phyloP scores from a whole-genome alignment of 768 basidiomycete genomes.

The Podaxis sp. region DNA sequence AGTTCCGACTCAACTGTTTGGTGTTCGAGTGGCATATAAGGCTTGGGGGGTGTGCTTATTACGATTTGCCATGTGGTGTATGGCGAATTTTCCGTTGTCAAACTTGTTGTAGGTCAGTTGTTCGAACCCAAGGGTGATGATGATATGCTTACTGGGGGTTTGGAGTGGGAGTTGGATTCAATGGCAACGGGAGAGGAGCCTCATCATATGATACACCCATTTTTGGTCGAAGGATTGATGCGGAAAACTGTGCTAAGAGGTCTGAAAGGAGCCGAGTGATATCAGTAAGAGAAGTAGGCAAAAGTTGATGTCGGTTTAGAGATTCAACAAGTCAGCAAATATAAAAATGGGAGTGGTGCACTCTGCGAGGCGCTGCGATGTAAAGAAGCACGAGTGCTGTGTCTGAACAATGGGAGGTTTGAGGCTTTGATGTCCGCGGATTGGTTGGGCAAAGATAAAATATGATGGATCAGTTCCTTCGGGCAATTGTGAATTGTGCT shows the following conservation, averaged over 20 bases:
- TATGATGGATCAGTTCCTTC: background rate
- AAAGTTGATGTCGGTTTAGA: background rate
- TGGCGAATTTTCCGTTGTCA: background rate
- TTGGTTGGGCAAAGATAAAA: background rate
- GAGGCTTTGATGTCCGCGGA: background rate
- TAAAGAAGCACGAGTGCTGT: background rate
- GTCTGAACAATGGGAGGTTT: background rate
- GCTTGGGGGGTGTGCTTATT: no score
- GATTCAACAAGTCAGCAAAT: background rate
- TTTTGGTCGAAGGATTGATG: background rate
- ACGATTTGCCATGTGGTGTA: no score
- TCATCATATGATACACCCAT: background rate
- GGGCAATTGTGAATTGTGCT: background rate
- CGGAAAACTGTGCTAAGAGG: background rate
- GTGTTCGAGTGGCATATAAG: background rate
- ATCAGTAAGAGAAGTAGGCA: background rate
- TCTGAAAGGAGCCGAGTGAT: background rate
- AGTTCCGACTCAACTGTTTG: background rate
- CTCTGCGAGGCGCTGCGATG: background rate
- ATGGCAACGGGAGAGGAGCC: background rate
- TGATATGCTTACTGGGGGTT: background rate
- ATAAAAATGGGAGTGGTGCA: background rate
- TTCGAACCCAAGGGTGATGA: background rate
- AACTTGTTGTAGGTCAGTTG: background rate
- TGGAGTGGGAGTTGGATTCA: constrained; percentile 5